Conservation (phyloP, 768 basidiomycete genomes). For the Gloeophyllum trabeum region DNA sequence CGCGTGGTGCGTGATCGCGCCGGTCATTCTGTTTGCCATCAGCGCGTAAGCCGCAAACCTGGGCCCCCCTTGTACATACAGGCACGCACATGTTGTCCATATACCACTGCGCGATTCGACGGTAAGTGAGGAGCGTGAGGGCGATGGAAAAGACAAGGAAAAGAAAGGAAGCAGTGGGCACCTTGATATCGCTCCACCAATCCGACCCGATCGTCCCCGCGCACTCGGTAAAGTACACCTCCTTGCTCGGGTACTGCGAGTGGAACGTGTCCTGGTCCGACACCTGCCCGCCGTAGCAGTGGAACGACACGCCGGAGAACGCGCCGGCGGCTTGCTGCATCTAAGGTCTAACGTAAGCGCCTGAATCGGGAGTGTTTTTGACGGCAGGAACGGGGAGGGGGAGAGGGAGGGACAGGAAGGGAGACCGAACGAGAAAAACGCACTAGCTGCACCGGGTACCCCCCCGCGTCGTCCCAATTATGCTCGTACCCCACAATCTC, state of each 20-base stretch:
- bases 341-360: too few species aligned
- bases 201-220: slow-evolving; percentile 47
- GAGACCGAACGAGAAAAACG: too few species aligned
- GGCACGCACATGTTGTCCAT: slow-evolving; percentile 44
- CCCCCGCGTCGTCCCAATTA: slow-evolving; percentile 50
- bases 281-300: slow-evolving; percentile 40
- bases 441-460: slow-evolving; percentile 43
- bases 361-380: too few species aligned
- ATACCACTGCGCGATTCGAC: slow-evolving; percentile 33
- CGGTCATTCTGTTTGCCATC: too few species aligned
- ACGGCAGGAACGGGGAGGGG: too few species aligned
- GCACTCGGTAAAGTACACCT: slow-evolving; percentile 41
- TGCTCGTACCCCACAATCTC: slow-evolving; percentile 57
- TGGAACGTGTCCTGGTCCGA: slow-evolving; percentile 38
- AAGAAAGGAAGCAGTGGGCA: slow-evolving; percentile 11
- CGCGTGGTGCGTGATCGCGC: slow-evolving; percentile 10
- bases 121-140: too few species aligned
- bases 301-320: slow-evolving; percentile 52
- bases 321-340: slow-evolving; percentile 39
- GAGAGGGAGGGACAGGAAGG: too few species aligned
- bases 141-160: not conserved
- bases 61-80: too few species aligned
- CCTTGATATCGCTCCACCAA: slow-evolving; percentile 70
- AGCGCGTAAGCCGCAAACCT: too few species aligned
- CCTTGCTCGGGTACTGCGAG: slow-evolving; percentile 36